These are phyloP conservation scores for Saccharomyces pastorianus DNA, from an alignment of 1,139 yeast genomes.

Conservation along the genomic window DNA sequence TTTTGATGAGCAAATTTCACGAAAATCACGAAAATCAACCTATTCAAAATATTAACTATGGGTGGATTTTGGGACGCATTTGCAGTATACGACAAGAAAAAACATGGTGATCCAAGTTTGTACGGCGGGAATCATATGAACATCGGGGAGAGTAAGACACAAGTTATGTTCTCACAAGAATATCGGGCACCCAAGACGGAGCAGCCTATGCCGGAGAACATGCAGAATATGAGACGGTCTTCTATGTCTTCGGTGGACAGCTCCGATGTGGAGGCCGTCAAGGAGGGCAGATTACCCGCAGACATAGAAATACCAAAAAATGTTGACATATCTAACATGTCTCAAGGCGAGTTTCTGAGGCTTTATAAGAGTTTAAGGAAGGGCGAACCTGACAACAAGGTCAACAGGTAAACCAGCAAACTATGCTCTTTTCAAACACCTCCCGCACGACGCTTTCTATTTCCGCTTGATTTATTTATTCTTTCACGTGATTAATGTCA, in stretches of 20 bases:
- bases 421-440: too few species aligned
- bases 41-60: conserved; percentile 9
- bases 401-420: conserved; percentile 1
- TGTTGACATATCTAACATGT: conserved; percentile 24
- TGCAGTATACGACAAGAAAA: conserved; percentile 26
- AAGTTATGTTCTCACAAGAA: conserved; percentile 20
- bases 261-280: conserved; percentile 1
- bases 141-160: conserved; percentile 20
- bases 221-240: conserved; percentile 5
- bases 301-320: conserved; percentile 5
- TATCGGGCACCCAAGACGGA: conserved; percentile 14
- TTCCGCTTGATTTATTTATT: too few species aligned
- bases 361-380: conserved; percentile 20
- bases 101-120: conserved; percentile 24
- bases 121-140: conserved; percentile 23
- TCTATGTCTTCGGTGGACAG: background rate
- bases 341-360: conserved; percentile 26
- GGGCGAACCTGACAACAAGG: conserved; percentile 31
- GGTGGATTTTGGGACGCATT: conserved; percentile 28
- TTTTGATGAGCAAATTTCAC: too few species aligned
- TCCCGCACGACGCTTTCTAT: too few species aligned
- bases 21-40: too few species aligned
- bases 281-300: conserved; percentile 11
- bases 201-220: conserved; percentile 1
- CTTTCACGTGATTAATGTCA: too few species aligned